These are phyloP conservation scores for Aspergillus sp. DNA, from an alignment of 2,329 filamentous ascomycete species.

Conservation along the genomic window DNA sequence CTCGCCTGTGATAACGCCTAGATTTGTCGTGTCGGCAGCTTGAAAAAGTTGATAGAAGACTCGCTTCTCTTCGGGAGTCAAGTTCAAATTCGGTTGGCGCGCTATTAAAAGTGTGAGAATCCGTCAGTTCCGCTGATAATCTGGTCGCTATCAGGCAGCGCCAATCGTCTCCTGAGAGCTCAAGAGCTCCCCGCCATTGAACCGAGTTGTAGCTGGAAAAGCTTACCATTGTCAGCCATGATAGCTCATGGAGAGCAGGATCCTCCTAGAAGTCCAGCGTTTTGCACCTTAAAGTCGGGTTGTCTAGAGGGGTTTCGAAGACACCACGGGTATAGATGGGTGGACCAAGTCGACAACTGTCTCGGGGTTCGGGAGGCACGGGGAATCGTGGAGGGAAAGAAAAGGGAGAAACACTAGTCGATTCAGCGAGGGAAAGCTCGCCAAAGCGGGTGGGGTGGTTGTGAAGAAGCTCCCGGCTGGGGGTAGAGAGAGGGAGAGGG, in stretches of 20 bases:
- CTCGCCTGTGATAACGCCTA: slow-evolving; percentile 93
- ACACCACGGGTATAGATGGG: slow-evolving; percentile 30
- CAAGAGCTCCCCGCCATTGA: not conserved
- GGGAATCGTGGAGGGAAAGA: not conserved
- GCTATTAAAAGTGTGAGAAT: slow-evolving; percentile 20
- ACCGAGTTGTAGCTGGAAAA: not conserved
- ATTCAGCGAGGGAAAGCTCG: not conserved
- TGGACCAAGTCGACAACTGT: slow-evolving; percentile 25
- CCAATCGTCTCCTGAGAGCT: slow-evolving; percentile 26
- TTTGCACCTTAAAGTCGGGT: slow-evolving; percentile 16
- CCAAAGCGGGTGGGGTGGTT: not conserved
- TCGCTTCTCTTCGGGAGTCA: slow-evolving; percentile 88
- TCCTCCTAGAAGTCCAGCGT: slow-evolving; percentile 21
- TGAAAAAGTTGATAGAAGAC: slow-evolving; percentile 91
- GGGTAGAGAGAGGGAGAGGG: not conserved
- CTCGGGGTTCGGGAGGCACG: slow-evolving; percentile 5
- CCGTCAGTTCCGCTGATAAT: slow-evolving; percentile 26
- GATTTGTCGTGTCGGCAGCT: slow-evolving; percentile 85
- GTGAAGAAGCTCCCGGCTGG: not conserved
- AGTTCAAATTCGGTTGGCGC: slow-evolving; percentile 70
- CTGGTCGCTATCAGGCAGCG: slow-evolving; percentile 16
- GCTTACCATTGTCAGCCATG: slow-evolving; percentile 38
- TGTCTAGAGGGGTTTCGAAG: slow-evolving; percentile 24
- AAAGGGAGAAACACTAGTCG: slow-evolving; percentile 4
- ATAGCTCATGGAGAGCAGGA: slow-evolving; percentile 28